Percentiles rank a stretch among this genome's conserved stretches.
phyloP scores from a whole-genome alignment of 148 eudicot genomes.

The Chenopodium quinoa region DNA sequence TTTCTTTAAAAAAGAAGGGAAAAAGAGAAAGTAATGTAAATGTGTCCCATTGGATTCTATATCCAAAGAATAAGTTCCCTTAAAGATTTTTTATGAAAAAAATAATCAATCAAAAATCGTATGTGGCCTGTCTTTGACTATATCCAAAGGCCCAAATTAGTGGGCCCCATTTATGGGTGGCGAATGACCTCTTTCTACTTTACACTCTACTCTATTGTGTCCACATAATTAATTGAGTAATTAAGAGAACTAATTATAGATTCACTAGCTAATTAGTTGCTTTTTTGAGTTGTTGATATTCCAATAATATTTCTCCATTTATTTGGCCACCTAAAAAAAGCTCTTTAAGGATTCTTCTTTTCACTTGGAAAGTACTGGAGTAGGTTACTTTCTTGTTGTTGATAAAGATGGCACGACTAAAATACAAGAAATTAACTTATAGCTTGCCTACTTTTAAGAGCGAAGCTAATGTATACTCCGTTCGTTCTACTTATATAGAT shows the following conservation, averaged over 20 bases:
- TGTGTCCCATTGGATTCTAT: slow-evolving; percentile 1
- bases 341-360: slow-evolving; percentile 6
- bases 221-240: slow-evolving; percentile 1
- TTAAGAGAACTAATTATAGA: background rate
- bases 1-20: background rate
- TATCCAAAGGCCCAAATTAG: background rate
- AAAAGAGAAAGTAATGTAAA: background rate
- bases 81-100: background rate
- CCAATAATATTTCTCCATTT: background rate
- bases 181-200: background rate
- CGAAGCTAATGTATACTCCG: too few species aligned
- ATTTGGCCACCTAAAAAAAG: slow-evolving; percentile 8
- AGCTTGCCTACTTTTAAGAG: background rate
- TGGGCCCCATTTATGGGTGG: background rate
- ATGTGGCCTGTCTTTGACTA: slow-evolving; percentile 19
- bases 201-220: background rate
- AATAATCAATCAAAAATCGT: background rate
- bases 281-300: background rate
- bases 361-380: background rate
- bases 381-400: background rate
- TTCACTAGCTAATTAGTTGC: background rate
- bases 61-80: background rate
- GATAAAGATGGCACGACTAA: background rate
- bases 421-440: background rate
- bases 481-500: too few species aligned